Evolutionary conservation across 176 grass and related monocot genomes (phyloP).

Genomic region (maize (Zea mays)): DNA sequence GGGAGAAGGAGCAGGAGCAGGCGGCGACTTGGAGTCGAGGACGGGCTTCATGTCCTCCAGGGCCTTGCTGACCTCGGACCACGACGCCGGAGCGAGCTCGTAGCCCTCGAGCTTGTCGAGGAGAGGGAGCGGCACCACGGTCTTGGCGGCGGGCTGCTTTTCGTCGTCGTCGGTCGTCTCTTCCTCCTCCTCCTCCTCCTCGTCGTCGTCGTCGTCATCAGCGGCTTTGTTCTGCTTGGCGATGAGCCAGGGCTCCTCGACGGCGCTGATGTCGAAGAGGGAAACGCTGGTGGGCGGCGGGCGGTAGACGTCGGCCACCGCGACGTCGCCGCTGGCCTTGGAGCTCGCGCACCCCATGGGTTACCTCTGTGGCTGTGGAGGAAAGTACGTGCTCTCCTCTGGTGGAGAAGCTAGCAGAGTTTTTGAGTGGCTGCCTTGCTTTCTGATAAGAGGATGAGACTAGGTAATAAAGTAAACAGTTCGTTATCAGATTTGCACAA

Average conservation of each 20-base stretch:
- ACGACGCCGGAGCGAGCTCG: conserved; percentile 67
- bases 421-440: conserved; percentile 33
- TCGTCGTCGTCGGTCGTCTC: neutral
- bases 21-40: conserved; percentile 24
- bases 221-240: conserved; percentile 36
- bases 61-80: conserved; percentile 94
- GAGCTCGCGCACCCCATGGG: conserved; percentile 77
- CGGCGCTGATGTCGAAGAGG: conserved; percentile 76
- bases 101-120: conserved; percentile 87
- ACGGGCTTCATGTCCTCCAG: conserved; percentile 83
- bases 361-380: conserved; percentile 10
- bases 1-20: neutral
- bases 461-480: neutral
- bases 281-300: conserved; percentile 79
- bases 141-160: neutral
- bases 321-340: conserved; percentile 38
- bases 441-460: conserved; percentile 34
- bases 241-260: conserved; percentile 92
- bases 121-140: conserved; percentile 58
- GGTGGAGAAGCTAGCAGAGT: conserved; percentile 17
- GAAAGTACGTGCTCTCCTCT: neutral
- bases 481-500: neutral
- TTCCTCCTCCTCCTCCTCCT: neutral
- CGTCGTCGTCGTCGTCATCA: neutral
- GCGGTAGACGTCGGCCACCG: conserved; percentile 52